Base-by-base conservation (phyloP, 441 rosid genomes). In the Aquilaria agallochum region DNA sequence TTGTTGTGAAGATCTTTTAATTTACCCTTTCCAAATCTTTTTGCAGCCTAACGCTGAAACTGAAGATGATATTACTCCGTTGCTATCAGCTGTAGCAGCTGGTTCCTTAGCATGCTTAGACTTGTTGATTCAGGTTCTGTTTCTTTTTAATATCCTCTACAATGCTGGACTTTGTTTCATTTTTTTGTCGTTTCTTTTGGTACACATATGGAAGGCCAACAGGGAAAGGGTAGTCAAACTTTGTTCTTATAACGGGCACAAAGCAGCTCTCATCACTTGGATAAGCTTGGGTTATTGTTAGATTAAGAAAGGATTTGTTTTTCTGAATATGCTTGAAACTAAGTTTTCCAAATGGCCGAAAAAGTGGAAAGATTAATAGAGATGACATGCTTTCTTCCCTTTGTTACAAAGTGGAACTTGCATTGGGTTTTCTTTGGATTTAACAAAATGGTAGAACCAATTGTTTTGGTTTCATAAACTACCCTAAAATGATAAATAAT, bases 71-170 rank as follows among this genome's bases (percentile, higher is more conserved):
- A 76, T 90, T 70, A 88, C 98, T 11, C 97, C 98, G 10, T 54
- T 90, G 57, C 65, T 94, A 77, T 88, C 98, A 40, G 85, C 96
- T 20, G 97, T 94, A 0, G 97, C 97, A 30, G 98, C 98, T 2
- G 85, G 86, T 72, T 94, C 98, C 66, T 66, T 85, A 31, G 69
- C 88, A 50, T 87, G 95, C 78, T 62, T 84, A 68, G 95, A 90
- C 64, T 76, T 80, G 70, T 69, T 94, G 66, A 75, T 88, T 70
- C 82, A 94, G 98, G 98, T 87, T 58, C 46, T 53, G 9, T 65
- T 49, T 80, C 64, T 72, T 64, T 68, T 55, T 71, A 40, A 60
- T 33, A 31, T 44, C 49, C 5, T 42, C 59, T 27, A n/a, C 30
- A n/a, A 5, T 59, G 34, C 56, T 56, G 20, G 33, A 31, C 10